phyloP scores from a whole-genome alignment of 768 basidiomycete species.

The Kondoa malvinella region DNA sequence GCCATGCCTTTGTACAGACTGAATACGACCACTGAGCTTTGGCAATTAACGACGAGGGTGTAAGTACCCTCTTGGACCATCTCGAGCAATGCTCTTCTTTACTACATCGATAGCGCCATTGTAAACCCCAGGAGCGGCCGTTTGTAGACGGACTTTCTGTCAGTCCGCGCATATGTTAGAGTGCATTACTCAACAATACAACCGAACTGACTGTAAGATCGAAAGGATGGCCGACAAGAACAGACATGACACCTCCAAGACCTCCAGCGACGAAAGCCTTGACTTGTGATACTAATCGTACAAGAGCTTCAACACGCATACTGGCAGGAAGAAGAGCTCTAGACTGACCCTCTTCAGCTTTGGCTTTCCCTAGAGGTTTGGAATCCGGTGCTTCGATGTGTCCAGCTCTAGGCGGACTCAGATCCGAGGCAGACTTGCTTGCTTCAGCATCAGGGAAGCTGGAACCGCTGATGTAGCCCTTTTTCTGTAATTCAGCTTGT shows the following conservation, averaged over 20 bases:
- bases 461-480: neutral
- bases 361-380: neutral
- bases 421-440: neutral
- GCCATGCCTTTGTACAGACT: conserved; percentile 61
- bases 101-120: conserved; percentile 86
- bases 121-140: conserved; percentile 71
- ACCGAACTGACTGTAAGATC: conserved; percentile 51
- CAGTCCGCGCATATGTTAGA: neutral
- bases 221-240: conserved; percentile 91
- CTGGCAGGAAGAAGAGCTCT: neutral
- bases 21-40: neutral
- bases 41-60: conserved; percentile 2
- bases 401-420: neutral
- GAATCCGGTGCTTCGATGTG: neutral
- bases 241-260: conserved; percentile 70
- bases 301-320: neutral
- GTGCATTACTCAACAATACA: neutral
- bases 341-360: neutral
- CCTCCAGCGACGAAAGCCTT: conserved; percentile 92
- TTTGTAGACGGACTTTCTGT: conserved; percentile 76
- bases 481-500: conserved; percentile 11
- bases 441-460: neutral
- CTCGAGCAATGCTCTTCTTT: conserved; percentile 70
- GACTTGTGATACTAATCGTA: conserved; percentile 19
- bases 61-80: conserved; percentile 65